A percentile compares a stretch with the other conserved stretches of the same genome.
Evolutionary conservation across 495 filamentous ascomycete genomes (phyloP).

Genomic region (Achaetomiella virescens): DNA sequence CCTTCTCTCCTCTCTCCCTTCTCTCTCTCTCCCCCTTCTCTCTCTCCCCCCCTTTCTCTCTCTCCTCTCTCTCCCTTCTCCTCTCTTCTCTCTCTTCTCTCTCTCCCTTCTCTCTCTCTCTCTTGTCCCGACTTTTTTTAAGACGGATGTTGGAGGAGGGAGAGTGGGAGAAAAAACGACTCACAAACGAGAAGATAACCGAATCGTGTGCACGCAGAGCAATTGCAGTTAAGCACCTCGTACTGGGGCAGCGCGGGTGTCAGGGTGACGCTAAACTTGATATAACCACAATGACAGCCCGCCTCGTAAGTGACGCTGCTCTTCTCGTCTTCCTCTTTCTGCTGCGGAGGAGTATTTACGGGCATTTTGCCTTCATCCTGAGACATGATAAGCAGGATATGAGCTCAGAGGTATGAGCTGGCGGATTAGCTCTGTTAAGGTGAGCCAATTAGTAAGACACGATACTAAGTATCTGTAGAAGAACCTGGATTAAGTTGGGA

Average conservation of each 20-base stretch:
- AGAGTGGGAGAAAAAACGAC: conserved; percentile 1
- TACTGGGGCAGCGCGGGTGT: conserved; percentile 25
- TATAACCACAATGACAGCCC: conserved; percentile 32
- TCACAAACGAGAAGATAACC: conserved; percentile 32
- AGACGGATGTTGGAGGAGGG: background rate
- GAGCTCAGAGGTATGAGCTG: too few relatives aligned
- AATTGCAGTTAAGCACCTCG: conserved; percentile 25
- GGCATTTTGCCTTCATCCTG: background rate
- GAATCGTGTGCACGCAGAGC: conserved; percentile 24
- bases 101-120: background rate
- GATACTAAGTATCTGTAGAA: too few relatives aligned
- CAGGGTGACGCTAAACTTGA: conserved; percentile 27
- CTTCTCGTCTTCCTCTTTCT: conserved; percentile 1
- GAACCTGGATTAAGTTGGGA: too few relatives aligned
- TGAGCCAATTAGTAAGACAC: background rate
- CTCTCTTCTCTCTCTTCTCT: too few relatives aligned
- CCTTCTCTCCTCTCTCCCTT: too few relatives aligned
- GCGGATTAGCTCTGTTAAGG: background rate
- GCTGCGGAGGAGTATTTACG: background rate
- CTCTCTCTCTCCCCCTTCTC: too few relatives aligned
- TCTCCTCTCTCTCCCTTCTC: too few relatives aligned
- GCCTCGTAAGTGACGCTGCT: conserved; percentile 20
- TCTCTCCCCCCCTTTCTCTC: too few relatives aligned
- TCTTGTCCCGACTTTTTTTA: background rate
- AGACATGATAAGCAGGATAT: background rate